A percentile compares a stretch with the other conserved stretches of the same genome.
These are phyloP conservation scores for Verbena officinalis DNA, from an alignment of 257 asterid species.

Conservation along the genomic window DNA sequence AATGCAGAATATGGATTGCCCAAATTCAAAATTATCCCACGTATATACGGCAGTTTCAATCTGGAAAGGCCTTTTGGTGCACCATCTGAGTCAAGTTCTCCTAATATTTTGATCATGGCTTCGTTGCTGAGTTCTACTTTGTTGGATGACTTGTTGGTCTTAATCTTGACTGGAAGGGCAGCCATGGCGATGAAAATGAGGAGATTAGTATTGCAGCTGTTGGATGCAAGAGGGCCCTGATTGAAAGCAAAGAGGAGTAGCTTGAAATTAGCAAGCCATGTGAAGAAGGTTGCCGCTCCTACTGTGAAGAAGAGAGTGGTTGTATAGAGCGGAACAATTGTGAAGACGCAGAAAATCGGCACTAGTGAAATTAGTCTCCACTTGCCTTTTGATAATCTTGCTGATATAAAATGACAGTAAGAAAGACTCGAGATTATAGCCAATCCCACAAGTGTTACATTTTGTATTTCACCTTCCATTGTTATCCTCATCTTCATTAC, in stretches of 20 bases:
- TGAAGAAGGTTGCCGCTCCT: conserved; percentile 43
- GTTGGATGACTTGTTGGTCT: conserved; percentile 1
- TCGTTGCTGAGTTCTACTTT: background rate
- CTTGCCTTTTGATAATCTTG: no score
- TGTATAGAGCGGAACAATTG: conserved; percentile 42
- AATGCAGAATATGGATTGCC: no score
- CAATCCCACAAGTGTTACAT: no score
- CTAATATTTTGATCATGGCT: no score
- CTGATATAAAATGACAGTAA: no score
- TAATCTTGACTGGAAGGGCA: conserved; percentile 50
- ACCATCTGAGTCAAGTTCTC: no score
- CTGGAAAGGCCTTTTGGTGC: no score
- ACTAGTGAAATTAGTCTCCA: conserved; percentile 49
- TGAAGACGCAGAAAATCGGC: conserved; percentile 49
- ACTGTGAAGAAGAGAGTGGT: conserved; percentile 44
- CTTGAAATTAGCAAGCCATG: conserved; percentile 63
- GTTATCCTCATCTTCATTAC: background rate
- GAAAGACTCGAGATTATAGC: no score
- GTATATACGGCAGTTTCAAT: no score
- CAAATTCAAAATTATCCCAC: no score
- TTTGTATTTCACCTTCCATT: conserved; percentile 52
- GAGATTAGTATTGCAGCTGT: conserved; percentile 36
- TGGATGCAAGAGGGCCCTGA: conserved; percentile 49
- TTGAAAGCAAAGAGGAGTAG: conserved; percentile 62
- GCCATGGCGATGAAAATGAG: conserved; percentile 46